phyloP scores from a whole-genome alignment of 1,284 basidiomycete genomes.

The Sparassis latifolia region DNA sequence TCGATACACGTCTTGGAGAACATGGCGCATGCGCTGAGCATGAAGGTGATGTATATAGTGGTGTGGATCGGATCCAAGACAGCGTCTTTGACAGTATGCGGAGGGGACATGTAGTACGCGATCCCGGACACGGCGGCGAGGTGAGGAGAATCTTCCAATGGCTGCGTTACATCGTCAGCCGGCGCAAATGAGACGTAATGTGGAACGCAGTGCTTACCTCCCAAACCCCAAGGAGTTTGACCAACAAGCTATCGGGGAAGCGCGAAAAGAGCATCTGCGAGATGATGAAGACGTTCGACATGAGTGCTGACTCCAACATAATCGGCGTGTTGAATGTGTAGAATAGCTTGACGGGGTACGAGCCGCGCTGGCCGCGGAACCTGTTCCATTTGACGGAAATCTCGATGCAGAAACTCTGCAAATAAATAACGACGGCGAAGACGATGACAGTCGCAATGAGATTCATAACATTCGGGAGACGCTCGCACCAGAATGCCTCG shows the following conservation, averaged over 20 bases:
- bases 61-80: slow-evolving; percentile 94
- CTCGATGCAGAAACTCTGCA: slow-evolving; percentile 98
- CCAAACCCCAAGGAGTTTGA: slow-evolving; percentile 91
- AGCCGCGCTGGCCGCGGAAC: slow-evolving; percentile 91
- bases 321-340: slow-evolving; percentile 99
- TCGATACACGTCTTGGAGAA: slow-evolving; percentile 99
- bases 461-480: slow-evolving; percentile 98
- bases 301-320: slow-evolving; percentile 95
- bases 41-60: slow-evolving; percentile 87
- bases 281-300: slow-evolving; percentile 93
- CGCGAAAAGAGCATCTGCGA: slow-evolving; percentile 91
- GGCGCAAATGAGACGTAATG: slow-evolving; percentile 5
- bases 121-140: slow-evolving; percentile 89
- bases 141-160: slow-evolving; percentile 89
- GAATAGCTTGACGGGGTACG: slow-evolving; percentile 97
- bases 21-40: slow-evolving; percentile 89
- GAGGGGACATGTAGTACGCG: slow-evolving; percentile 97
- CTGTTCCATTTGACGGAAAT: slow-evolving; percentile 97
- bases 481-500: slow-evolving; percentile 97
- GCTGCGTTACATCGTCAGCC: slow-evolving; percentile 39
- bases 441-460: slow-evolving; percentile 88
- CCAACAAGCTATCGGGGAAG: slow-evolving; percentile 90
- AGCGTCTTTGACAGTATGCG: slow-evolving; percentile 84
- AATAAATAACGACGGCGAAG: slow-evolving; percentile 94
- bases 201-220: slow-evolving; percentile 50